Evolutionary conservation across 257 asterid genomes (phyloP), one percentile per base, ranked within the genome.

Genomic region (Jaltomata sinuosa): DNA sequence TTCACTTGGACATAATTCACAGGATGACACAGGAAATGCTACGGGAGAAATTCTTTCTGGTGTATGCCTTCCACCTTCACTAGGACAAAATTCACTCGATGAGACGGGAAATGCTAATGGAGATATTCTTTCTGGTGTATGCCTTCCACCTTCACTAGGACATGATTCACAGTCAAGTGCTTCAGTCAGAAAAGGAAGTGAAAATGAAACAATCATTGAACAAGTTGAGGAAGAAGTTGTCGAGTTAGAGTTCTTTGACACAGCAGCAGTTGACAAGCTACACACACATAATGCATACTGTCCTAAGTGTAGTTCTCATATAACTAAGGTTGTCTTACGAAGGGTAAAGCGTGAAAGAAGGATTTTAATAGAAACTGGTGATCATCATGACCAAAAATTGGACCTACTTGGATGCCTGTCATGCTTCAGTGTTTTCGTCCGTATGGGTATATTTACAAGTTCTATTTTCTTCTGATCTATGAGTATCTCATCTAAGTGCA

Each of bases 321-420:
- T 94, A 11, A 91, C 97, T 0, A 94, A 88, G 83, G 98, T 94
- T 27, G 62, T 91, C 79, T 93, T 94, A 29, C 91, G 95, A 31
- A 83, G 95, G 79, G 90, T 76, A 81, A 91, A 52, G 59, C 76
- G 68, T 27, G 81, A 52, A 36, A 31, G 11, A 47, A 59, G 31
- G 61, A 12, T 69, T 27, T 68, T 22, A 15, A 36, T 36, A 10
- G 31, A 22, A 18, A 6, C 32, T 22, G 29, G 15, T 10, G 62
- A 18, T 77, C 25, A 6, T 36, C 19, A 8, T 47, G 11, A 47
- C 11, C 71, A 47, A 4, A 50, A 68, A 47, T 81, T 5, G 38
- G 87, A 87, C 42, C 84, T 90, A 40, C 27, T 92, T 21, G 96
- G 97, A 52, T 94, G 98, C 86, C 84, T 89, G 36, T 82, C 92